Base-by-base conservation (phyloP, 495 filamentous ascomycete species). In the Cercophora samala region DNA sequence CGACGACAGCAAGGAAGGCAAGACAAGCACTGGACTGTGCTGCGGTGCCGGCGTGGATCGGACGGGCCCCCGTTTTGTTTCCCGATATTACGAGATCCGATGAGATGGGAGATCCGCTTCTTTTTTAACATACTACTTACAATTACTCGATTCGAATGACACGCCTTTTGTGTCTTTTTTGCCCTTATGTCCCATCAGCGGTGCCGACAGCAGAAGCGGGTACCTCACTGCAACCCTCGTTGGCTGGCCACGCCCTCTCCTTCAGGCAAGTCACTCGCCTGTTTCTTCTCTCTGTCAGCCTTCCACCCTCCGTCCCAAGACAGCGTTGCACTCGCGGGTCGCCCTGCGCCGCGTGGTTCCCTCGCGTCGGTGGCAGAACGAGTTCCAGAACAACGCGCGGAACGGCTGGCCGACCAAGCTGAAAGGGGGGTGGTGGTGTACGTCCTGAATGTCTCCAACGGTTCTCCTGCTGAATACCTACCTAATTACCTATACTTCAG, bases 381-480 rank as follows among this genome's bases (percentile, higher is more conserved):
- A 68, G 58, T 65, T 68, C 66, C 66, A 68, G 66, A 68, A 65
- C 66, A 58, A 56, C 32, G 18, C 59, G 23, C 65, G 65, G 65
- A 21, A 66, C 65, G 65, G 60, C 52, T 62, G 51, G 61, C 66
- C 61, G 42, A 59, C 58, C 32, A n/a, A 58, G 26, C 56, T 32
- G 60, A 67, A 21, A 56, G 54, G 5, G 19, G n/a, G 54, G 22
- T n/a, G n/a, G n/a, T n/a, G n/a, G n/a, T n/a, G 37, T 46, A 46
- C 13, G 37, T 46, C 15, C 37, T 46, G 37, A 46, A 46, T 46
- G 37, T 46, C 37, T 46, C 37, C 9, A 46, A 46, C 0, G 37
- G 37, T 46, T 46, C 37, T 46, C 37, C 37, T 46, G 37, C 37
- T 46, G 37, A 46, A 46, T 46, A 13, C 37, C 37, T 13, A 13